phyloP scores from a whole-genome alignment of 805 yeast species.

The Myxozyma geophila region DNA sequence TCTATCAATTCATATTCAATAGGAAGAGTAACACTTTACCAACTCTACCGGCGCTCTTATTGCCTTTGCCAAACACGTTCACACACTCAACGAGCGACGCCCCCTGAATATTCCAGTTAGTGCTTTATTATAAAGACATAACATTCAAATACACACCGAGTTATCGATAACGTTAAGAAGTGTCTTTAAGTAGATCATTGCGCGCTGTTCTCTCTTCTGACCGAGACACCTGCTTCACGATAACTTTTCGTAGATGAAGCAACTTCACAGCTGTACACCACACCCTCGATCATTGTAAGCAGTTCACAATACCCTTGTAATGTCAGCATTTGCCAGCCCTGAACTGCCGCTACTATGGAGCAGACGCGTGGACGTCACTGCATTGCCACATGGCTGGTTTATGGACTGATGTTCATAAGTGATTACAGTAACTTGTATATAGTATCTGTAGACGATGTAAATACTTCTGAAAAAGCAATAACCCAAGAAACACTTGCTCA shows the following conservation, averaged over 20 bases:
- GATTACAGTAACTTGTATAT: too few relatives aligned
- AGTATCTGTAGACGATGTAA: too few relatives aligned
- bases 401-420: too few relatives aligned
- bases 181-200: constrained; percentile 87
- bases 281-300: not conserved
- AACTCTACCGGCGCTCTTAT: constrained; percentile 76
- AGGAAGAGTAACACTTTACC: constrained; percentile 35
- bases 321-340: too few relatives aligned
- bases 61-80: constrained; percentile 88
- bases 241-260: not conserved
- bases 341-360: too few relatives aligned
- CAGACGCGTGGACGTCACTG: too few relatives aligned
- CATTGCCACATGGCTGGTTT: too few relatives aligned
- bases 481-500: too few relatives aligned
- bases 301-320: too few relatives aligned
- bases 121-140: not conserved
- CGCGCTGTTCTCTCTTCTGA: not conserved
- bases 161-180: constrained; percentile 90
- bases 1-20: not conserved
- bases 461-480: too few relatives aligned
- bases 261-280: not conserved
- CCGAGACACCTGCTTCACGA: too few relatives aligned
- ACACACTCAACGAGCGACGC: constrained; percentile 95
- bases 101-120: constrained; percentile 7
- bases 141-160: constrained; percentile 50